Evolutionary conservation across 768 basidiomycete genomes (phyloP), one percentile per base, ranked within the genome.

Genomic region (Pholiota molesta): DNA sequence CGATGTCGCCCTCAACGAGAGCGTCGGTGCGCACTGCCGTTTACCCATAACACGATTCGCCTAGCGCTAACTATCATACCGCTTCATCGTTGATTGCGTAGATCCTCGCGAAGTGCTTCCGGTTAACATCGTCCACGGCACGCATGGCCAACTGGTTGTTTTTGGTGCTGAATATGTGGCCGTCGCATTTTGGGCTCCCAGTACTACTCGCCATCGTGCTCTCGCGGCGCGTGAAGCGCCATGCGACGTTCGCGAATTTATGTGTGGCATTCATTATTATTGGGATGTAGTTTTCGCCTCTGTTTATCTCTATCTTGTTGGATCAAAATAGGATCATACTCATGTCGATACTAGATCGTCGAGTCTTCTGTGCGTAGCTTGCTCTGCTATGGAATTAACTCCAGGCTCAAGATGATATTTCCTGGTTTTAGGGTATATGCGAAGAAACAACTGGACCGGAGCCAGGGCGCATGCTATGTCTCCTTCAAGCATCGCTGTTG

Each of bases 141-240:
- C 77, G 5, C 75, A 79, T 65, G 62, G 69, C 23, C 73, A 81
- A 59, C 71, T 83, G 21, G 63, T 80, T 69, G 13, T 83, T 78
- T 62, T 72, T 83, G 64, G 72, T 81, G 21, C 67, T 85, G 60
- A 82, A 83, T 61, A 75, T 81, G 65, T 83, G 79, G 79, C 77
- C 83, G 1, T 81, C 82, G 13, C 81, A 83, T 65, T 70, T 83
- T 57, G 81, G 81, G 5, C 76, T 85, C 23, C 82, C 81, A 19
- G 21, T 83, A 19, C 68, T 84, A 7, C 68, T 84, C 7, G 71
- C 71, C 5, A 70, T 79, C 35, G 78, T 80, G 5, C 71, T 76
- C 58, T 79, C 79, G 39, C 80, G 76, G 68, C 71, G 69, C 55
- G 74, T 84, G 14, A 71, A 78, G 55, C 77, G 82, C 14, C 78